These are phyloP conservation scores for Protea cynaroides DNA, from an alignment of 164 flowering plant genomes.

Conservation along the genomic window DNA sequence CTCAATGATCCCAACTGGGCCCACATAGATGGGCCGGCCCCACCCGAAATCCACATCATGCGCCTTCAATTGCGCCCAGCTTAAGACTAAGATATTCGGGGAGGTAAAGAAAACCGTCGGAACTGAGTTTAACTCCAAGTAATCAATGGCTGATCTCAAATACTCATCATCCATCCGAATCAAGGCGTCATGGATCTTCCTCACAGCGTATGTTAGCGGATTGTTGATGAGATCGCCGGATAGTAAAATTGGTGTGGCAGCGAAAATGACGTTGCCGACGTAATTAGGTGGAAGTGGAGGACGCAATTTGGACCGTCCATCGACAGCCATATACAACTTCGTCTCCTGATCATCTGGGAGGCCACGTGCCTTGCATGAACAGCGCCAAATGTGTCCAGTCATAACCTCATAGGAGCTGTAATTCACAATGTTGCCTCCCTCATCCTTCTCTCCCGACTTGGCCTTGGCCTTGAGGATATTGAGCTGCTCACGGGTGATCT, in stretches of 20 bases:
- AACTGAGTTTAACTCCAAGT: no score
- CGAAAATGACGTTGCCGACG: slow-evolving; percentile 65
- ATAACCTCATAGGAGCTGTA: slow-evolving; percentile 66
- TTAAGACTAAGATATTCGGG: no score
- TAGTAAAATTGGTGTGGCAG: slow-evolving; percentile 43
- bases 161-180: no score
- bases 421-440: slow-evolving; percentile 20
- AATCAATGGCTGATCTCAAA: not conserved
- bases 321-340: slow-evolving; percentile 54
- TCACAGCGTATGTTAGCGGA: slow-evolving; percentile 48
- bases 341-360: slow-evolving; percentile 44
- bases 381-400: slow-evolving; percentile 66
- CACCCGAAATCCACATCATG: no score
- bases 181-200: slow-evolving; percentile 46
- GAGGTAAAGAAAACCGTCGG: no score
- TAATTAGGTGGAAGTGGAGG: slow-evolving; percentile 57
- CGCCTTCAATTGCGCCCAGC: no score
- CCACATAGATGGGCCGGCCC: no score
- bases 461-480: slow-evolving; percentile 34
- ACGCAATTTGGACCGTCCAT: slow-evolving; percentile 48
- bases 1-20: no score
- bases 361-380: slow-evolving; percentile 48
- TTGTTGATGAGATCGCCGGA: slow-evolving; percentile 44
- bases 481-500: slow-evolving; percentile 37
- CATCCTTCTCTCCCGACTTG: slow-evolving; percentile 4